Conservation (phyloP, 345 rosid genomes). For the Aegle marmelos region DNA sequence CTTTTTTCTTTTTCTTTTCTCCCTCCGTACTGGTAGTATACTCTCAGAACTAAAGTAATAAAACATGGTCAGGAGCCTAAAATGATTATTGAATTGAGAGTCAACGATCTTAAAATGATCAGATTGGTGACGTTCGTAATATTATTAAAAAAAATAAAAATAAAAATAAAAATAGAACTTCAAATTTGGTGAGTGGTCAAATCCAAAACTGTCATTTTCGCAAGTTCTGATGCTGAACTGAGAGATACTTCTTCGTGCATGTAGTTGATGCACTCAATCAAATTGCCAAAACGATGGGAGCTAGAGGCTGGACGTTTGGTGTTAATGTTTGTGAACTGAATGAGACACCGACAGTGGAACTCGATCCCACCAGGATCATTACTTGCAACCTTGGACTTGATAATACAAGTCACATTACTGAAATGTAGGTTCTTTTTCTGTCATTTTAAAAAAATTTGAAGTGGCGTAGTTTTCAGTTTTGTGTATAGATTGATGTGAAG, state of each 20-base stretch:
- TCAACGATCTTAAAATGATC: background rate
- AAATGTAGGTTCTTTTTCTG: slow-evolving; percentile 23
- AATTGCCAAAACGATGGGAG: slow-evolving; percentile 45
- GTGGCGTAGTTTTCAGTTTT: background rate
- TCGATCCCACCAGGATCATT: slow-evolving; percentile 18
- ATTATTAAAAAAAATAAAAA: no score
- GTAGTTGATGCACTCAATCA: slow-evolving; percentile 53
- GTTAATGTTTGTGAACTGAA: slow-evolving; percentile 33
- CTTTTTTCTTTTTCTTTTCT: no score
- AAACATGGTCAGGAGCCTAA: background rate
- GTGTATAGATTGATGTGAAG: background rate
- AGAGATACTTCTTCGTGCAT: background rate
- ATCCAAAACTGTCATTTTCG: background rate
- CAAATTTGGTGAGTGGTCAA: background rate
- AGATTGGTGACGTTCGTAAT: background rate
- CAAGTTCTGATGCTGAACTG: background rate
- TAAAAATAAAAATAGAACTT: background rate
- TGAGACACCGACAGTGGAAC: slow-evolving; percentile 16
- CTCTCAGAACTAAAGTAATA: background rate
- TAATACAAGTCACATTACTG: slow-evolving; percentile 35
- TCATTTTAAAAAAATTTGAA: no score
- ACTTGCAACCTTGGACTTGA: slow-evolving; percentile 30
- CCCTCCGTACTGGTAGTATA: background rate
- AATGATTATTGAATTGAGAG: background rate
- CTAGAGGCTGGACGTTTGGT: slow-evolving; percentile 45